A percentile compares a stretch with the other conserved stretches of the same genome.
These are phyloP conservation scores for Xylaria sp. DNA, from an alignment of 2,329 filamentous ascomycete genomes.

Conservation along the genomic window DNA sequence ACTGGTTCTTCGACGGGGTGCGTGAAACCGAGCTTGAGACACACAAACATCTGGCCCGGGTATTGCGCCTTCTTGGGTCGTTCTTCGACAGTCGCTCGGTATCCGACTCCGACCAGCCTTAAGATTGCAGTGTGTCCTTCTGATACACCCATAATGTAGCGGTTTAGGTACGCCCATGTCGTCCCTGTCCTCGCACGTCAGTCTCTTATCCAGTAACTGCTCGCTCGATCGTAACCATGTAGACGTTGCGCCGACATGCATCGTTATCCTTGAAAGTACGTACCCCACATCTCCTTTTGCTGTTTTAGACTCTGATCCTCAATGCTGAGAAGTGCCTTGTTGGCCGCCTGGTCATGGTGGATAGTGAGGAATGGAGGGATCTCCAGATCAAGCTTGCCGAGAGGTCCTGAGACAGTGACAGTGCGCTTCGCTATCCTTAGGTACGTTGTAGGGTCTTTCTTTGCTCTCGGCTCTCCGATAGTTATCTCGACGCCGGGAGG, in stretches of 20 bases:
- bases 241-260: not conserved
- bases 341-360: conserved; percentile 69
- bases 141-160: conserved; percentile 91
- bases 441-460: conserved; percentile 67
- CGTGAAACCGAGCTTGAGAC: conserved; percentile 94
- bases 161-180: conserved; percentile 86
- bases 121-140: conserved; percentile 96
- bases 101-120: conserved; percentile 93
- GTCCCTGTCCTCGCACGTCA: conserved; percentile 69
- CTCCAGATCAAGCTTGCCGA: conserved; percentile 80
- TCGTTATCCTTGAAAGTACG: not conserved
- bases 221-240: not conserved
- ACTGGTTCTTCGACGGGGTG: conserved; percentile 93
- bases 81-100: conserved; percentile 86
- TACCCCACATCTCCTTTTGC: conserved; percentile 97
- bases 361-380: conserved; percentile 84
- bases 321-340: conserved; percentile 75
- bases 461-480: conserved; percentile 69
- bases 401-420: conserved; percentile 81
- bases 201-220: not conserved
- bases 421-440: conserved; percentile 70
- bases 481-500: conserved; percentile 85
- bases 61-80: conserved; percentile 78
- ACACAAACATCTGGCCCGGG: conserved; percentile 87
- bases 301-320: conserved; percentile 73